Conservation (phyloP, 23 red algal genomes). For the Agarophyton chilense region DNA sequence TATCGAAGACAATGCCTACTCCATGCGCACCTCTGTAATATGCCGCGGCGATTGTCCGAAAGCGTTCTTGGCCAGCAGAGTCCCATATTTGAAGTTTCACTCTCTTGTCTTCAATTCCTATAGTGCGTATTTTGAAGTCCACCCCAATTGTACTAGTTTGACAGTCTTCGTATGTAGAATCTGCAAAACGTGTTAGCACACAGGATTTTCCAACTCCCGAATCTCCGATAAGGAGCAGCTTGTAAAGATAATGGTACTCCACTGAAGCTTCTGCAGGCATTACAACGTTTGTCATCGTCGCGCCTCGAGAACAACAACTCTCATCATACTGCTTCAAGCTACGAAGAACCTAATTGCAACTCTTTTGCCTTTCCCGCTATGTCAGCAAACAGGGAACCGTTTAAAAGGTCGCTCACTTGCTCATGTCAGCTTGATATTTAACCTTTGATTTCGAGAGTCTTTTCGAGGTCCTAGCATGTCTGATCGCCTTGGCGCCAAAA, state of each 20-base stretch:
- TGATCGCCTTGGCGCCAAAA: neutral
- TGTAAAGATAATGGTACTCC: slow-evolving; percentile 78
- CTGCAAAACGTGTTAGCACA: slow-evolving; percentile 88
- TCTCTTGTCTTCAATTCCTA: slow-evolving; percentile 62
- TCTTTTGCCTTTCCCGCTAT: neutral
- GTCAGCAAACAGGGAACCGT: neutral
- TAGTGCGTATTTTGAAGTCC: slow-evolving; percentile 81
- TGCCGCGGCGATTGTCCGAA: slow-evolving; percentile 72
- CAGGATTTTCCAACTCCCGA: slow-evolving; percentile 85
- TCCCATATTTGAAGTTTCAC: slow-evolving; percentile 96
- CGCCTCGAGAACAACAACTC: neutral
- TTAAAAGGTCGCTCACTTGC: neutral
- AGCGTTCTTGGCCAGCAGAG: slow-evolving; percentile 84
- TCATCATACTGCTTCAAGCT: neutral
- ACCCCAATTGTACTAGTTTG: slow-evolving; percentile 90
- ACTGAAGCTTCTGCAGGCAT: neutral
- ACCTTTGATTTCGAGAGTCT: neutral
- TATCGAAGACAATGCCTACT: slow-evolving; percentile 72
- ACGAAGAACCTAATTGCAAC: neutral
- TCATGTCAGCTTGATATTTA: slow-evolving; percentile 16
- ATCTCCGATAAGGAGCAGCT: slow-evolving; percentile 88
- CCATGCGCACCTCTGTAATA: slow-evolving; percentile 88
- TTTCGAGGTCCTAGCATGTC: neutral
- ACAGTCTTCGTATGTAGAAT: slow-evolving; percentile 69
- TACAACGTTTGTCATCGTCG: slow-evolving; percentile 10